Conservation (phyloP, 441 rosid species). For the Mallotus repandus region DNA sequence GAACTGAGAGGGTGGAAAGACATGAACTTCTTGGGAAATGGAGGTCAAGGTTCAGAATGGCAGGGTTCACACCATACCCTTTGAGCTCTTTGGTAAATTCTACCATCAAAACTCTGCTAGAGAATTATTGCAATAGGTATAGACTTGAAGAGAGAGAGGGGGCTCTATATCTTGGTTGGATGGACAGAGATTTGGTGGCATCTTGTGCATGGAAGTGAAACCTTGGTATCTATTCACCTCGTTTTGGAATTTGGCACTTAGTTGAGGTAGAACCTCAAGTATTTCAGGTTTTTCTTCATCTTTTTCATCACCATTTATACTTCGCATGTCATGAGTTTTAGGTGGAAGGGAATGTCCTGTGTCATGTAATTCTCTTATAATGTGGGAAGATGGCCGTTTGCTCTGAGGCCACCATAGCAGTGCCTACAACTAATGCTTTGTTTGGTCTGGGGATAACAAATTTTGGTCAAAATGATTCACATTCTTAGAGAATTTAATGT, state of each 20-base stretch:
- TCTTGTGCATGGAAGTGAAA: conserved; percentile 79
- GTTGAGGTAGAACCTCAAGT: conserved; percentile 10
- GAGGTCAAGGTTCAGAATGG: conserved; percentile 72
- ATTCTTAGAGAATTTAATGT: conserved; percentile 7
- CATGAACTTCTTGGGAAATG: conserved; percentile 84
- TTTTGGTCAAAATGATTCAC: background rate
- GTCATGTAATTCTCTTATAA: conserved; percentile 11
- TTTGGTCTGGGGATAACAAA: background rate
- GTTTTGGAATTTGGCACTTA: background rate
- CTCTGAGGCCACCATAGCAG: background rate
- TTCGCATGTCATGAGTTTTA: background rate
- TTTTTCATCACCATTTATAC: background rate
- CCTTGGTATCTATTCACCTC: background rate
- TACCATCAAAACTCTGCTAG: conserved; percentile 61
- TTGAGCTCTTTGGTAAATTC: conserved; percentile 67
- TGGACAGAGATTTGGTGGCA: conserved; percentile 77
- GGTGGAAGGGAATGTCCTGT: conserved; percentile 9
- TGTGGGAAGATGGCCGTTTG: background rate
- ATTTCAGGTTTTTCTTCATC: background rate
- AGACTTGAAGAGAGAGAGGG: conserved; percentile 81
- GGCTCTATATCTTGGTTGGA: conserved; percentile 83
- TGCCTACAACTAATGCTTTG: background rate
- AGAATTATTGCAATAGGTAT: conserved; percentile 55
- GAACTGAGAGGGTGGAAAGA: conserved; percentile 75
- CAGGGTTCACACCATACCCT: conserved; percentile 72